Evolutionary conservation across 257 asterid species (phyloP).

Genomic region (Penstemon barbatus): DNA sequence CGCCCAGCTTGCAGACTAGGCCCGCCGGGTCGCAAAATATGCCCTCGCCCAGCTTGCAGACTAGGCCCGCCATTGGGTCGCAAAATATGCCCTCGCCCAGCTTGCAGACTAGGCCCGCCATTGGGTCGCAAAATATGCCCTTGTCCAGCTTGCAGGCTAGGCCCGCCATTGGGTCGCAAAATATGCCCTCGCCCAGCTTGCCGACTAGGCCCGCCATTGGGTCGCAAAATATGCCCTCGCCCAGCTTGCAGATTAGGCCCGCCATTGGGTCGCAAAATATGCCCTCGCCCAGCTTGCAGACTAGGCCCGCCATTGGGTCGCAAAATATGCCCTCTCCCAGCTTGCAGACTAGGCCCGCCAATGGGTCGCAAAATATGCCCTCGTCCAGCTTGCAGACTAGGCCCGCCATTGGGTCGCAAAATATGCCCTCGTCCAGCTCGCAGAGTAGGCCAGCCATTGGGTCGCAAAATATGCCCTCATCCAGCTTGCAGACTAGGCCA

Average conservation of each 20-base stretch:
- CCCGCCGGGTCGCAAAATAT: no score
- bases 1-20: no score
- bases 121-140: no score
- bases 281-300: slow-evolving; percentile 14
- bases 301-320: not conserved
- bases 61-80: no score
- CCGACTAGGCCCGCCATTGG: slow-evolving; percentile 12
- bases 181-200: slow-evolving; percentile 9
- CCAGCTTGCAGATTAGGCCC: slow-evolving; percentile 18
- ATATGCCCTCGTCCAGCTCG: slow-evolving; percentile 15
- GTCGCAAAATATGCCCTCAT: not conserved
- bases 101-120: no score
- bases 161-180: no score
- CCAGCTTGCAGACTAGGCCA: slow-evolving; percentile 17
- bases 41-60: no score
- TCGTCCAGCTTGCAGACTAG: slow-evolving; percentile 17
- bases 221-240: not conserved
- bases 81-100: no score
- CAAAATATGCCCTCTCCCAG: not conserved
- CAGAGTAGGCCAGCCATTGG: slow-evolving; percentile 3
- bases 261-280: not conserved
- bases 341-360: slow-evolving; percentile 17
- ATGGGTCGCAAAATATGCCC: slow-evolving; percentile 6
- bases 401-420: not conserved
- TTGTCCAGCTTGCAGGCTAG: no score